These are phyloP conservation scores for Plantago coronopus DNA, from an alignment of 305 asterid species.

Conservation along the genomic window DNA sequence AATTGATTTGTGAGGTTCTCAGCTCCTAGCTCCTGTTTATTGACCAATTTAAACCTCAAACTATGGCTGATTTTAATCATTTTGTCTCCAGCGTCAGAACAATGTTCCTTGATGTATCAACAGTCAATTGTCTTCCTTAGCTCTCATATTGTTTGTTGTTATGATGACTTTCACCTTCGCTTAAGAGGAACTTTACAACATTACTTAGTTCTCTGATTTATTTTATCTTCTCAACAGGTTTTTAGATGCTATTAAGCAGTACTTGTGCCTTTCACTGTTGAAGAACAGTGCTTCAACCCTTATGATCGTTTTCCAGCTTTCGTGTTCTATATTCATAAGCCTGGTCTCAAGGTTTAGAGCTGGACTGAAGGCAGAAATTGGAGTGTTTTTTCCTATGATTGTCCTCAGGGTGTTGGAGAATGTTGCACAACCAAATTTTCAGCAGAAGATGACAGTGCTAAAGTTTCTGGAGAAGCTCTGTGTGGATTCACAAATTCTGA, in stretches of 20 bases:
- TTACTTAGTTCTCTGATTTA: constrained; percentile 5
- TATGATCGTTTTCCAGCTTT: constrained; percentile 97
- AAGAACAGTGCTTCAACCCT: constrained; percentile 98
- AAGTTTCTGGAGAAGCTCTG: constrained; percentile 91
- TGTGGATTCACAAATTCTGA: constrained; percentile 88
- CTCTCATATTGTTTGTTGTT: constrained; percentile 1
- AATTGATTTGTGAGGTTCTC: no score
- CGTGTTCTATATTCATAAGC: constrained; percentile 96
- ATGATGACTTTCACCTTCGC: neutral
- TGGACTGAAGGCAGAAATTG: constrained; percentile 98
- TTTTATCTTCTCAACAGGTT: constrained; percentile 49
- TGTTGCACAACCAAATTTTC: constrained; percentile 94
- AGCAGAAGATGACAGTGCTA: constrained; percentile 98
- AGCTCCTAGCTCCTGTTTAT: no score
- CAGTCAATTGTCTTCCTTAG: constrained; percentile 7
- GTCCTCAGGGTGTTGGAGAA: constrained; percentile 92
- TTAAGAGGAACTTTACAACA: constrained; percentile 15
- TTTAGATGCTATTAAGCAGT: constrained; percentile 97
- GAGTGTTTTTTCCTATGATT: constrained; percentile 92
- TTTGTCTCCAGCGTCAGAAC: constrained; percentile 4
- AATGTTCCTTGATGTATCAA: constrained; percentile 9
- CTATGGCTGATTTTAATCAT: neutral
- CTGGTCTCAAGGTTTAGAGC: constrained; percentile 98
- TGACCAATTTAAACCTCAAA: no score
- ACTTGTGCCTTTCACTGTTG: constrained; percentile 88